These are phyloP conservation scores for Solanum medicagineum DNA, from an alignment of 257 asterid species.

Conservation along the genomic window DNA sequence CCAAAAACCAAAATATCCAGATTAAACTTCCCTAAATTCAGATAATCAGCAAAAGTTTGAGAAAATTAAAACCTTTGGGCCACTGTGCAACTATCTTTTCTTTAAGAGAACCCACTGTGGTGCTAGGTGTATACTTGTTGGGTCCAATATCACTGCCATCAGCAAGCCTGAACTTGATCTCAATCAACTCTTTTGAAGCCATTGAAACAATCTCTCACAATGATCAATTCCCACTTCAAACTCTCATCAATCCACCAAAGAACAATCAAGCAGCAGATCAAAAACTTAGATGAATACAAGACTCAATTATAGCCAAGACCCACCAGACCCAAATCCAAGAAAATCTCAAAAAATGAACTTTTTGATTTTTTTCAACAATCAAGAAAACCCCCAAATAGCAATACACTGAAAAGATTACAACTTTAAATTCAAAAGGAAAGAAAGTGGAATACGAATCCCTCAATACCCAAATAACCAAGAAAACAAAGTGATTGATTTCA, in stretches of 20 bases:
- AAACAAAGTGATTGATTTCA: not conserved
- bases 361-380: not conserved
- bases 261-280: not conserved
- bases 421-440: not conserved
- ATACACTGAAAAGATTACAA: not conserved
- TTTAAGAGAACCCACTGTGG: constrained; percentile 71
- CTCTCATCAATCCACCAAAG: constrained; percentile 18
- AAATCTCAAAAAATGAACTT: not conserved
- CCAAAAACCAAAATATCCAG: not conserved
- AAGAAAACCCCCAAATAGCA: not conserved
- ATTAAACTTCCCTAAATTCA: not conserved
- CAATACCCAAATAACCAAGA: not conserved
- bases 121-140: constrained; percentile 49
- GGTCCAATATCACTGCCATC: constrained; percentile 97
- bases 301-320: not conserved
- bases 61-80: constrained; percentile 64
- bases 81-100: constrained; percentile 78
- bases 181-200: constrained; percentile 86
- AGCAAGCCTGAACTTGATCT: constrained; percentile 85
- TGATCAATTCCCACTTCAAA: constrained; percentile 8
- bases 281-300: not conserved
- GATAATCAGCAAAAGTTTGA: not conserved
- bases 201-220: constrained; percentile 23
- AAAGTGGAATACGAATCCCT: not conserved
- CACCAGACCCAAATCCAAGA: not conserved